A percentile compares a stretch with the other conserved stretches of the same genome.
Evolutionary conservation across 208 protist genomes (phyloP).

Genomic region (Leishmania arabica): DNA sequence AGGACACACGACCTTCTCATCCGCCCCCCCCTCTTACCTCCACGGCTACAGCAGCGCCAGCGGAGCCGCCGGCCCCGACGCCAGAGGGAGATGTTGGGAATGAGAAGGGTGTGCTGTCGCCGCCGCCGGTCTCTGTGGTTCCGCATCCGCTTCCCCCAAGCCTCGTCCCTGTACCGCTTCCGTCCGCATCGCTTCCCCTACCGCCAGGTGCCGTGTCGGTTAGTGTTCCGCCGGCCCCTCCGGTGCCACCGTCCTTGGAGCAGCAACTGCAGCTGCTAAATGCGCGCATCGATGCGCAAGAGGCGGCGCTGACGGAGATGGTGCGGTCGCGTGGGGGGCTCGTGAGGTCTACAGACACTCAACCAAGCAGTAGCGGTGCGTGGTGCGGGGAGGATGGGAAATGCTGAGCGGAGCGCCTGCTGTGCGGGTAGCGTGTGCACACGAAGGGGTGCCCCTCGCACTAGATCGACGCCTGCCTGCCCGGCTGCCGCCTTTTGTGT

Average conservation of each 20-base stretch:
- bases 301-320: constrained; percentile 21
- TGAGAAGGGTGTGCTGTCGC: background rate
- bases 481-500: background rate
- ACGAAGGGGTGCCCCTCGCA: background rate
- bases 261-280: constrained; percentile 26
- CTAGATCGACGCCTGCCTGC: background rate
- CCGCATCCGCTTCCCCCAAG: constrained; percentile 6
- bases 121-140: background rate
- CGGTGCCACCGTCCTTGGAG: constrained; percentile 5
- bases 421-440: background rate
- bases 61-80: background rate
- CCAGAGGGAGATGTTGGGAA: background rate
- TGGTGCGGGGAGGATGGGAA: background rate
- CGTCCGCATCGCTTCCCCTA: background rate
- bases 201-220: constrained; percentile 6
- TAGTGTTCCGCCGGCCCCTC: constrained; percentile 1
- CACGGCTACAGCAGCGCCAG: background rate
- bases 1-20: background rate
- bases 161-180: background rate
- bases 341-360: background rate
- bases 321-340: constrained; percentile 4
- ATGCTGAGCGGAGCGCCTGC: background rate
- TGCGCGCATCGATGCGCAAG: constrained; percentile 31
- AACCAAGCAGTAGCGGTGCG: too few species aligned
- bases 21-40: background rate